Evolutionary conservation across 352 stramenopile species (phyloP).

Genomic region (Phytophthora pseudosyringae): DNA sequence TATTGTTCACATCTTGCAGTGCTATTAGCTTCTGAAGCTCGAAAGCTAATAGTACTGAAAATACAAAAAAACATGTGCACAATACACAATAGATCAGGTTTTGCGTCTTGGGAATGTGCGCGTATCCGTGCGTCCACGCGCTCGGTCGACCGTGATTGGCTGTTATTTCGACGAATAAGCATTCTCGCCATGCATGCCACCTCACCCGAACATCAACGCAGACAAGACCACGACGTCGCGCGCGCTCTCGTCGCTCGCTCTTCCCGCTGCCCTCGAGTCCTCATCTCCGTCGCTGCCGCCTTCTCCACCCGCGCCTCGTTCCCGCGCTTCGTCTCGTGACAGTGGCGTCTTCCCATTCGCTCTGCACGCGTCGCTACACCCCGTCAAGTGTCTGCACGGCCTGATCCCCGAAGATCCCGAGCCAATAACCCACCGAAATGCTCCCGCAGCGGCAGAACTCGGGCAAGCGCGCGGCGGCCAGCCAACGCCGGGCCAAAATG

Average conservation of each 20-base stretch:
- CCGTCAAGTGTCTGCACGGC: neutral
- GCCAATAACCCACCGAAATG: conserved; percentile 34
- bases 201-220: conserved; percentile 22
- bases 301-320: conserved; percentile 7
- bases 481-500: conserved; percentile 33
- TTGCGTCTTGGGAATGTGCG: no score
- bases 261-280: neutral
- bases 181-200: neutral
- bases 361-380: neutral
- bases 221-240: conserved; percentile 28
- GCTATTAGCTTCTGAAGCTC: no score
- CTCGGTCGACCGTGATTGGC: no score
- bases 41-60: no score
- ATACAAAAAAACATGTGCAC: no score
- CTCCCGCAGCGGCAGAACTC: conserved; percentile 61
- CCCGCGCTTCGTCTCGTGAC: neutral
- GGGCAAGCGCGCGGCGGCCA: conserved; percentile 38
- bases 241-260: conserved; percentile 1
- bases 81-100: no score
- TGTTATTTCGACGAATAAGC: no score
- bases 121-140: no score
- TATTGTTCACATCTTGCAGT: no score
- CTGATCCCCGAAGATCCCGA: conserved; percentile 13
- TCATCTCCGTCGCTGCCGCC: neutral
- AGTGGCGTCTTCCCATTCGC: neutral